Evolutionary conservation across 805 yeast genomes (phyloP), one percentile per base, ranked within the genome.

Genomic region (Yamadazyma akitaensis): DNA sequence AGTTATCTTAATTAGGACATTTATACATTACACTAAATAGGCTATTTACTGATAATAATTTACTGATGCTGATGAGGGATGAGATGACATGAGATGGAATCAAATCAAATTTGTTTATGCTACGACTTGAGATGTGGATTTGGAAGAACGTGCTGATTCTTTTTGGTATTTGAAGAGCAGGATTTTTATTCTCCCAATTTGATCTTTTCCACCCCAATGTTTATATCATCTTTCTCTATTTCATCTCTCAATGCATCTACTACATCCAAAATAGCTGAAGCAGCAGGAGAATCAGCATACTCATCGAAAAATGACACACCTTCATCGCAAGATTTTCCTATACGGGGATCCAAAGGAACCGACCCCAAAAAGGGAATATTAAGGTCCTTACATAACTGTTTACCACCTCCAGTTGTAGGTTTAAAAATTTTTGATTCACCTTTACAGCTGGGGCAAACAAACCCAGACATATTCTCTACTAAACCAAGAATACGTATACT

Each of bases 381-480:
- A 62, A 88, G 63, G 50, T 94, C 99, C 54, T 83, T 68, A 46
- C 97, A 94, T 37, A 94, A 69, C 26, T 81, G 81, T 56, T 80
- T 76, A 8, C 98, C 99, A 17, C 99, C 99, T 13, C 99, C 99
- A 0, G 99, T 94, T 1, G 99, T 94, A 13, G 99, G 88, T 51
- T 85, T 84, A 67, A 94, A 94, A 4, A 94, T 91, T 58, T 84
- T 81, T 0, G 96, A 87, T 65, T 91, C 88, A 8, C 94, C 94
- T 51, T 87, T 80, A 67, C 99, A 94, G 59, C 75, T 81, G 3
- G 99, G 99, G 63, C 99, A 94, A 13, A 94, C 98, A 68, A 94
- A 94, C 2, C 99, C 99, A 8, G 96, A 81, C 99, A 94, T 94
- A 64, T 94, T 94, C 63, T 94, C 99, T 16, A 94, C 97, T 12